Base-by-base conservation (phyloP, 2,329 filamentous ascomycete species). In the Fusarium sp. region DNA sequence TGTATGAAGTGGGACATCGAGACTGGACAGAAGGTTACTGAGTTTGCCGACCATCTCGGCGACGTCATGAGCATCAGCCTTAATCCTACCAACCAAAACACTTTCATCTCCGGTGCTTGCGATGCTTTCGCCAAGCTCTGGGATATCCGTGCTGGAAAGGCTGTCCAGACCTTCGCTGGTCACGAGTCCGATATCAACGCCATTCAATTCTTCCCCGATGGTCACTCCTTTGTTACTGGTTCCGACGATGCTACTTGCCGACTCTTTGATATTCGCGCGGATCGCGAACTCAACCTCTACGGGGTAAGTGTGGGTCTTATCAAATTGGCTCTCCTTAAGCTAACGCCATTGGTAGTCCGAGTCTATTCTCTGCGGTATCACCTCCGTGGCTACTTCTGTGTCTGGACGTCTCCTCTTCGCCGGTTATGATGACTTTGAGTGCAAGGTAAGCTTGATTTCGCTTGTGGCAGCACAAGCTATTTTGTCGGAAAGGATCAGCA, bases 1-100 rank as follows among this genome's bases (percentile, higher is more conserved):
- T 99, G 96, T 81, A 97, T 98, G 91, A 92, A 98, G 78, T 99
- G 96, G 96, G 96, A 99, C 84, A 95, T 99, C 70, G 96, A 99
- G 83, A 97, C 95, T 1, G 96, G 96, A 59, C 93, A 94, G 71
- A 97, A 97, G 84, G 92, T 97, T 41, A 97, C 94, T 77, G 96
- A 99, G 80, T 99, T 98, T 74, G 96, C 96, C 77, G 96, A 99
- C 82, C 96, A 99, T 80, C 87, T 99, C 12, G 96, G 96, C 78
- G 96, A 99, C 78, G 96, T 99, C 74, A 99, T 99, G 96, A 98
- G 95, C 85, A 94, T 98, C 83, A 98, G 95, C 87, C 92, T 99
- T 81, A 98, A 99, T 84, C 96, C 96, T 2, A 97, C 97, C 67
- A 97, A 98, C 84, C 94, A 97, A 82, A 98, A 98, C 83, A 96